These are phyloP conservation scores for Dittrichia graveolens DNA, from an alignment of 129 eudicot genomes.

Conservation along the genomic window DNA sequence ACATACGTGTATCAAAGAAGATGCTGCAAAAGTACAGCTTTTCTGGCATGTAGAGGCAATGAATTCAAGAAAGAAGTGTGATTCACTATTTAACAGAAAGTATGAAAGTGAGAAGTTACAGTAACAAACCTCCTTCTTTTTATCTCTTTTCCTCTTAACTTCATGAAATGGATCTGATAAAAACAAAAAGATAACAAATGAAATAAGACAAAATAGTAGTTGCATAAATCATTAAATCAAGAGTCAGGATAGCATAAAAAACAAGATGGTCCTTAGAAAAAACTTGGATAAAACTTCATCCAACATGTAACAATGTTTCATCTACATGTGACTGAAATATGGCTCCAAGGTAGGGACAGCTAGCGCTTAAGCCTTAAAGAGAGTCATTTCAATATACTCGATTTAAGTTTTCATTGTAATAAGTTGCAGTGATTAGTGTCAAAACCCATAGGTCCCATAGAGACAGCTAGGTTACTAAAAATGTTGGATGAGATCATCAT, in stretches of 20 bases:
- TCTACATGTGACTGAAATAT: background rate
- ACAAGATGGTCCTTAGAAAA: background rate
- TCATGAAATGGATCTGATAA: constrained; percentile 77
- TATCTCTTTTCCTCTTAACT: constrained; percentile 82
- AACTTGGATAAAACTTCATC: background rate
- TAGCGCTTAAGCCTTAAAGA: no score
- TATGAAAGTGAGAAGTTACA: background rate
- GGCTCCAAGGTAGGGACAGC: no score
- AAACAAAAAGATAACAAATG: background rate
- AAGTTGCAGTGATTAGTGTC: no score
- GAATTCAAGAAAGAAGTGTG: background rate
- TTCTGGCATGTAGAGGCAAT: no score
- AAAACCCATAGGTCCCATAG: no score
- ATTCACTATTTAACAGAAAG: constrained; percentile 2
- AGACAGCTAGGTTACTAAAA: no score
- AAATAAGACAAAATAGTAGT: constrained; percentile 13
- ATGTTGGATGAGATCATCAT: no score
- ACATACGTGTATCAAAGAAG: no score
- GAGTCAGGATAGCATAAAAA: background rate
- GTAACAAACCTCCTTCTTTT: constrained; percentile 64
- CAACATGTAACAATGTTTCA: background rate
- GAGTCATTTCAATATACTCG: no score
- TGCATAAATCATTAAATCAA: constrained; percentile 7
- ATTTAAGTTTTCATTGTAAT: no score
- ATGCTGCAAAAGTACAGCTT: no score